phyloP scores from a whole-genome alignment of 768 basidiomycete species.

The Phlegmacium glaucopus region DNA sequence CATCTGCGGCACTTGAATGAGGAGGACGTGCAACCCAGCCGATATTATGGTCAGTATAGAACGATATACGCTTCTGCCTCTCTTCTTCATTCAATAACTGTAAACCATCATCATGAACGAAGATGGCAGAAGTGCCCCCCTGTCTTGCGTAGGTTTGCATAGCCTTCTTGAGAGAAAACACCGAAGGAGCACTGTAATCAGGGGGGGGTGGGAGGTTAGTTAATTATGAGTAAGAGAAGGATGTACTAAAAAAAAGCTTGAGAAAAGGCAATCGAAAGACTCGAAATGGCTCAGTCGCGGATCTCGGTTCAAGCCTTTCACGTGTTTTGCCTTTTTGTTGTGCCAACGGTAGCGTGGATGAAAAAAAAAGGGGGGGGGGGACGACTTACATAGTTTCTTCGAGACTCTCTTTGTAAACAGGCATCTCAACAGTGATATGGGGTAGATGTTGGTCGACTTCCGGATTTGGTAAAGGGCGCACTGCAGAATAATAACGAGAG shows the following conservation, averaged over 20 bases:
- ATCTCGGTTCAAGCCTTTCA: conserved; percentile 1
- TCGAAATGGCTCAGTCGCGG: neutral
- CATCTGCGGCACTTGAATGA: conserved; percentile 57
- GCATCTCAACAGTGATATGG: conserved; percentile 78
- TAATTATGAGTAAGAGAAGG: conserved; percentile 11
- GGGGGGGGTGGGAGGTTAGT: conserved; percentile 12
- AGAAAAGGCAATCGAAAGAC: conserved; percentile 2
- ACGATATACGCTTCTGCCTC: conserved; percentile 60
- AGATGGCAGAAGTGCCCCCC: conserved; percentile 76
- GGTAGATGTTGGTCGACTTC: conserved; percentile 64
- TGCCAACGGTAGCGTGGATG: too few species aligned
- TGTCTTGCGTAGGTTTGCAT: conserved; percentile 94
- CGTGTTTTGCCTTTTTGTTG: neutral
- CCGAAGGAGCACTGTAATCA: conserved; percentile 57
- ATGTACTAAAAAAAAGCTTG: conserved; percentile 4
- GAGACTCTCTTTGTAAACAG: conserved; percentile 85
- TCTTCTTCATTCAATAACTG: conserved; percentile 64
- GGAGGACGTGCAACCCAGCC: conserved; percentile 82
- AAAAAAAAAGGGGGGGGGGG: neutral
- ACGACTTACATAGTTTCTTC: conserved; percentile 73
- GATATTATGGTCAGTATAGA: conserved; percentile 76
- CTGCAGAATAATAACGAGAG: conserved; percentile 78
- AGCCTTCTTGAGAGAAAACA: conserved; percentile 76
- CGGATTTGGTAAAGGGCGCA: conserved; percentile 56
- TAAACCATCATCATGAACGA: conserved; percentile 83